Evolutionary conservation across 1,284 basidiomycete genomes (phyloP), one percentile per base, ranked within the genome.

Genomic region (Rhodotorula glutinis): DNA sequence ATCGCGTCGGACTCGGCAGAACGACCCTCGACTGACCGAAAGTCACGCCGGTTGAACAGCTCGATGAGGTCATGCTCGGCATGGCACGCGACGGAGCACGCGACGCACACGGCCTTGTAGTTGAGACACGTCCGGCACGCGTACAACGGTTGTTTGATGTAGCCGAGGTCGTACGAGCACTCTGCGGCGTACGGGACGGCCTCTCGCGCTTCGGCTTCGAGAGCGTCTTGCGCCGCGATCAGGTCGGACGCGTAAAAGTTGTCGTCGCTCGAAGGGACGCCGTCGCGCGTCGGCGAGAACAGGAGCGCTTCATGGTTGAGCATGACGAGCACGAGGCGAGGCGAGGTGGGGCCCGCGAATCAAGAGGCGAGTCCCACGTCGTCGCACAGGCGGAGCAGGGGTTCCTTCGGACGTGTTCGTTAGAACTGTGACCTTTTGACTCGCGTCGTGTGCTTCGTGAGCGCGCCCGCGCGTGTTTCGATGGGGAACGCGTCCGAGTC

Each of bases 31-130:
- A 38, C 33, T 11, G 7, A 38, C 33, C 33, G 71, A 57, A 75
- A 76, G 53, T 67, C 53, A 13, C 73, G 59, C 21, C 72, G 68
- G 27, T 60, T 71, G 69, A 75, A 75, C 33, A 76, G 72, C 55
- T 76, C 73, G 52, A 76, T 73, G 21, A 75, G 72, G n/a, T 75
- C 67, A 55, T 75, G 74, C 4, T 72, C 70, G 10, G 65, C 75
- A 66, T 81, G 80, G 59, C 80, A 81, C 3, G 76, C 73, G 19
- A 81, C 74, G 41, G 77, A 78, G 69, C 80, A 81, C 2, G 74
- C 78, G 1, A 77, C 76, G 62, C 80, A 81, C n/a, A 80, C 77
- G 11, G 78, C 79, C n/a, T 75, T 73, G 19, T 77, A 67, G 29
- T 77, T 76, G 33, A 77, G 38, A 43, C 71, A 67, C 3, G 66